Base-by-base conservation (phyloP, 148 eudicot species). In the Rhododendron henanense region DNA sequence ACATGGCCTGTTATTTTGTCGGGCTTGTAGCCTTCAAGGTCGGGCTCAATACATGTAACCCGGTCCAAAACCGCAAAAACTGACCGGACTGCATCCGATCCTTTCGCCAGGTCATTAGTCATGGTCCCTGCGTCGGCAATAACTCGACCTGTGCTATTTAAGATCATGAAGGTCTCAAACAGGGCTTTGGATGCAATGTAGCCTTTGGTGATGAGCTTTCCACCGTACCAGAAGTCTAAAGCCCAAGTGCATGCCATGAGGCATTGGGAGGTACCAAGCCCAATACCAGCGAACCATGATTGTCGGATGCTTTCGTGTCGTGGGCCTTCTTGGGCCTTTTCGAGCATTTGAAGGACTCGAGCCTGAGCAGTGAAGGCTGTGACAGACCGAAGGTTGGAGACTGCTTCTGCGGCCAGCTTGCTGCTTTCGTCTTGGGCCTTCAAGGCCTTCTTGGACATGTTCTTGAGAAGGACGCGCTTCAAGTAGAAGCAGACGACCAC, bases 361-460 rank as follows among this genome's bases (percentile, higher is more conserved):
- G 76, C 19, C 76, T 71, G 76, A 4, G 39, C 14, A 11, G 76
- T 31, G 39, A 31, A 71, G 19, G 41, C 39, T 1, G 76, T 71
- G 41, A 71, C 7, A 0, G 76, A 33, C 4, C 76, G 39, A 3
- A 71, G 41, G 41, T 71, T 71, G 39, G 76, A 71, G 39, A 71
- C 76, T 71, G 76, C 76, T 71, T 33, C 76, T 16, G 76, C 76
- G 16, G 76, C 76, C 31, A 71, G 76, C 76, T 71, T 71, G 76
- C 39, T 71, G 19, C 76, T 71, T 71, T 71, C 19, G 0, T 71
- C 76, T 71, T 71, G 76, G 41, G 76, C 76, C 76, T 71, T 71
- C 19, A 71, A 3, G 76, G 76, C 39, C 41, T 31, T 31, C 39
- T 71, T 13, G 19, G 76, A 31, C 41, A 71, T 71, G 39, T 33